Evolutionary conservation across 1,284 basidiomycete genomes (phyloP).

Genomic region (Melanopsichium pennsylvanicum): DNA sequence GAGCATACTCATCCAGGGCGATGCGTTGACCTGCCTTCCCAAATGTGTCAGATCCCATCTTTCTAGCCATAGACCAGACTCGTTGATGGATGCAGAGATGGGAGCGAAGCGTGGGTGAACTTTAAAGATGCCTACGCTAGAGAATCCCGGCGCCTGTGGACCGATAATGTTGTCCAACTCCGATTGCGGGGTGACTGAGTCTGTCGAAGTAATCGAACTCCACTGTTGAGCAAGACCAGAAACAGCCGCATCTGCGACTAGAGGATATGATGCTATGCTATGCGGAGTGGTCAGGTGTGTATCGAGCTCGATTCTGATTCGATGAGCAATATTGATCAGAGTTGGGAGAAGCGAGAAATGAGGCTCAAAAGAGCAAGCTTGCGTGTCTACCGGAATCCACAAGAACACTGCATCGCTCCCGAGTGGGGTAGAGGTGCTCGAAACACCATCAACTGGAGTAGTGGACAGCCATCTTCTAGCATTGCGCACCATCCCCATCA

Average conservation of each 20-base stretch:
- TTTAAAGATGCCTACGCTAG: conserved; percentile 5
- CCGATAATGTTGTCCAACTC: conserved; percentile 14
- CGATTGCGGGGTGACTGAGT: not conserved
- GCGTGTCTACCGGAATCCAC: conserved; percentile 31
- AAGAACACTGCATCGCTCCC: conserved; percentile 41
- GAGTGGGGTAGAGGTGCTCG: conserved; percentile 11
- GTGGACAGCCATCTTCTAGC: conserved; percentile 29
- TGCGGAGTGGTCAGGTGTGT: conserved; percentile 16
- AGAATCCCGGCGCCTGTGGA: conserved; percentile 32
- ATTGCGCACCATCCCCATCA: conserved; percentile 44
- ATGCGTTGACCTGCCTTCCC: conserved; percentile 38
- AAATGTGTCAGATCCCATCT: conserved; percentile 10
- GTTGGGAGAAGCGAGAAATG: not conserved
- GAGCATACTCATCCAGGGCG: conserved; percentile 42
- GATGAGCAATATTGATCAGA: conserved; percentile 2
- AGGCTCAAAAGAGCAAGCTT: conserved; percentile 9
- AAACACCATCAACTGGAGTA: not conserved
- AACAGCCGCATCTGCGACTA: conserved; percentile 1
- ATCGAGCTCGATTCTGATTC: conserved; percentile 14
- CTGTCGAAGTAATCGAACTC: conserved; percentile 4
- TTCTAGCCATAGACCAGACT: conserved; percentile 18
- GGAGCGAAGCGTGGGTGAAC: conserved; percentile 12
- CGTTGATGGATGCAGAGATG: not conserved
- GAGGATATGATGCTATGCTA: conserved; percentile 16
- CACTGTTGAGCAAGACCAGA: conserved; percentile 7